Evolutionary conservation across 768 basidiomycete species (phyloP).

Genomic region (Mycena kentingensis): DNA sequence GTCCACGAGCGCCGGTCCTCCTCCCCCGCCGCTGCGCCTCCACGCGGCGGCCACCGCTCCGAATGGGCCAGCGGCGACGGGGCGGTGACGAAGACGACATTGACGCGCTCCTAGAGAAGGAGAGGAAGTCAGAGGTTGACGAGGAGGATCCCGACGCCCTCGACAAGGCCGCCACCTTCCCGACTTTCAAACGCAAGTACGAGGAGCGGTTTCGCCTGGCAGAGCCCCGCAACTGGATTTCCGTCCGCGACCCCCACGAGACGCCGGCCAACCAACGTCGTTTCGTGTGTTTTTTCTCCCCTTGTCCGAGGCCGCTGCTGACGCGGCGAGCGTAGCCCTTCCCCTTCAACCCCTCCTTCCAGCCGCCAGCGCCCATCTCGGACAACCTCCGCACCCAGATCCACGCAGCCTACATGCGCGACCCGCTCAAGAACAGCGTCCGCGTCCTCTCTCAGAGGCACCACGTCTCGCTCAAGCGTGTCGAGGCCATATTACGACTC

Average conservation of each 20-base stretch:
- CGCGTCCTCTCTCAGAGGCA: slow-evolving; percentile 62
- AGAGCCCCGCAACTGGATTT: slow-evolving; percentile 63
- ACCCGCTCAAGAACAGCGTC: slow-evolving; percentile 58
- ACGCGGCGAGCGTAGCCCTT: slow-evolving; percentile 64
- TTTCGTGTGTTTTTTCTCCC: slow-evolving; percentile 33
- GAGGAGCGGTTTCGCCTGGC: slow-evolving; percentile 45
- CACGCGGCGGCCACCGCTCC: slow-evolving; percentile 3
- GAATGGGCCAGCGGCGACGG: background rate
- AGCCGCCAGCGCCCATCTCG: slow-evolving; percentile 76
- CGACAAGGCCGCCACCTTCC: slow-evolving; percentile 23
- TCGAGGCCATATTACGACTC: slow-evolving; percentile 80
- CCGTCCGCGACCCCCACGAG: slow-evolving; percentile 50
- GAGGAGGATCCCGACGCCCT: slow-evolving; percentile 22
- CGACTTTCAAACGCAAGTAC: slow-evolving; percentile 27
- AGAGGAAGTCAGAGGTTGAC: slow-evolving; percentile 19
- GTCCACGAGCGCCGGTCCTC: background rate
- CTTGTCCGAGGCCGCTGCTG: slow-evolving; percentile 7
- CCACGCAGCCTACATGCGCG: slow-evolving; percentile 59
- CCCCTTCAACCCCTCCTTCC: slow-evolving; percentile 82
- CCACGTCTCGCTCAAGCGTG: slow-evolving; percentile 72
- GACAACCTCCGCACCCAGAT: slow-evolving; percentile 57
- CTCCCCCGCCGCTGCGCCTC: slow-evolving; percentile 3
- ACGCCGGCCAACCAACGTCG: background rate
- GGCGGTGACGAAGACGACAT: slow-evolving; percentile 3
- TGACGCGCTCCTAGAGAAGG: too few relatives aligned